These are phyloP conservation scores for Dysphania ambrosioides DNA, from an alignment of 148 eudicot species.

Conservation along the genomic window DNA sequence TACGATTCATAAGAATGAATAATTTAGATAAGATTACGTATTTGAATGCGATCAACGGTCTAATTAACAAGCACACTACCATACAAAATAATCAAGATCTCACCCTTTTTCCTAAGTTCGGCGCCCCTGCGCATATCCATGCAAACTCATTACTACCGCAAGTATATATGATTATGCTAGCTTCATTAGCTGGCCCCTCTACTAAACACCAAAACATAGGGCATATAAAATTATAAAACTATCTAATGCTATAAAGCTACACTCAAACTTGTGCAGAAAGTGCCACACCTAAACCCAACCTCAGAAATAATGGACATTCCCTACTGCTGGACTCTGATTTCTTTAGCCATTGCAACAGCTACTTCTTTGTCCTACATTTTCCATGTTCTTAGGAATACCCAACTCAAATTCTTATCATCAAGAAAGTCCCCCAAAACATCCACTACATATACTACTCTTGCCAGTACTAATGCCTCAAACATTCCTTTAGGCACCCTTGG, in stretches of 20 bases:
- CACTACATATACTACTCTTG: background rate
- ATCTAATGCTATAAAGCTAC: conserved; percentile 19
- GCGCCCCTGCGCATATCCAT: conserved; percentile 38
- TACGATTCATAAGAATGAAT: background rate
- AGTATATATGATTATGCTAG: background rate
- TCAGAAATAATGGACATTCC: conserved; percentile 30
- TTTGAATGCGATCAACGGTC: background rate
- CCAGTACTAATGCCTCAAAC: background rate
- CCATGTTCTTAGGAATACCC: conserved; percentile 18
- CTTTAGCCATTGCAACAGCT: conserved; percentile 19
- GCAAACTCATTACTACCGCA: conserved; percentile 24
- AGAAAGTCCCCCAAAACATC: background rate
- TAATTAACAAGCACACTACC: background rate
- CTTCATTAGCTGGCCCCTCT: conserved; percentile 16
- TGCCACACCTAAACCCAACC: conserved; percentile 8
- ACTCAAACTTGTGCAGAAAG: conserved; percentile 19
- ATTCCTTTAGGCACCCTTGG: conserved; percentile 66
- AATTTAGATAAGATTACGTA: background rate
- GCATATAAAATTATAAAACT: background rate
- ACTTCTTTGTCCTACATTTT: conserved; percentile 17
- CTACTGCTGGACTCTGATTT: conserved; percentile 11
- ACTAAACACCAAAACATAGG: conserved; percentile 5
- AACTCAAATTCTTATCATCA: conserved; percentile 5
- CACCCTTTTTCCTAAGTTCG: conserved; percentile 13
- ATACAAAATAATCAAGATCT: conserved; percentile 17